These are phyloP conservation scores for Pyrus betulifolia DNA, from an alignment of 306 rosid genomes.

Conservation along the genomic window DNA sequence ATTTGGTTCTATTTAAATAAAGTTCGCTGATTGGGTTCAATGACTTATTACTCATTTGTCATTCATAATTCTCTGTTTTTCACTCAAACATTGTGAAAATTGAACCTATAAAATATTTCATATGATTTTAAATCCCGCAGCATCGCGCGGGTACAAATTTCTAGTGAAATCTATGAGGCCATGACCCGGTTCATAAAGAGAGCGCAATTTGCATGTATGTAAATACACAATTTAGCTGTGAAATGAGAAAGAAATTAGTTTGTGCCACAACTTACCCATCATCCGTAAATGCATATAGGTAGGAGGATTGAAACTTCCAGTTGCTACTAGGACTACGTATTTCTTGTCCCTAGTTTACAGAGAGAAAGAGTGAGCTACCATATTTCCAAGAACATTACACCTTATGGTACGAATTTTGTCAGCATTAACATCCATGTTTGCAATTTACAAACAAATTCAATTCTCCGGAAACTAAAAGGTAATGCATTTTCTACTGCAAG, in stretches of 20 bases:
- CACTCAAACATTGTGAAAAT: too few relatives aligned
- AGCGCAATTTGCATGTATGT: neutral
- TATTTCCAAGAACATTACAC: neutral
- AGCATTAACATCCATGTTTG: neutral
- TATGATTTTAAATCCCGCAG: too few relatives aligned
- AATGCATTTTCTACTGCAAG: neutral
- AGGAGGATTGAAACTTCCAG: constrained; percentile 95
- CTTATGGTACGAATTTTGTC: neutral
- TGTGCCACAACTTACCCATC: constrained; percentile 48
- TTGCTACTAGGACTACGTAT: constrained; percentile 59
- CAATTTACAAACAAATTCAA: neutral
- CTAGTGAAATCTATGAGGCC: neutral
- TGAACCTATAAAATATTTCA: too few relatives aligned
- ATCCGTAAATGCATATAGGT: constrained; percentile 91
- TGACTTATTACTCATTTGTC: too few relatives aligned
- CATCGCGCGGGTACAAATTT: too few relatives aligned
- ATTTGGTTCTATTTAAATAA: too few relatives aligned
- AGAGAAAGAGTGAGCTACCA: neutral
- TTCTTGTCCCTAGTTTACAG: constrained; percentile 35
- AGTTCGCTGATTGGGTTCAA: too few relatives aligned
- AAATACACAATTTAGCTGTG: neutral
- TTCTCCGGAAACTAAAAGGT: neutral
- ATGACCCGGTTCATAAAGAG: neutral
- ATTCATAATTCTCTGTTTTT: too few relatives aligned
- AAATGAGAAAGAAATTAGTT: neutral